Evolutionary conservation across 352 stramenopile genomes (phyloP).

Genomic region (Saprolegnia diclina): DNA sequence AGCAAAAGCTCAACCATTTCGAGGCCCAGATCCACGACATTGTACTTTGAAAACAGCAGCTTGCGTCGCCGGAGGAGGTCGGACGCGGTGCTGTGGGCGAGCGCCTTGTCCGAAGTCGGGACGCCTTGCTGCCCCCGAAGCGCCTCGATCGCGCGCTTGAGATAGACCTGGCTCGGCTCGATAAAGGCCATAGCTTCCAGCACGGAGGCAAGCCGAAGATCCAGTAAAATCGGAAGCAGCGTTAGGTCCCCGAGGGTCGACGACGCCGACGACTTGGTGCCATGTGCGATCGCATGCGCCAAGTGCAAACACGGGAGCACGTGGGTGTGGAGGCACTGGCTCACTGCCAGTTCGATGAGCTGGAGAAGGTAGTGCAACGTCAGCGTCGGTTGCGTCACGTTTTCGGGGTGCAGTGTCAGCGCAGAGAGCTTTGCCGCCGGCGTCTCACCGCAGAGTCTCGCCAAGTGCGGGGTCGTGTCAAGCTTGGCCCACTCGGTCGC

Average conservation of each 20-base stretch:
- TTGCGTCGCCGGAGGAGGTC: slow-evolving; percentile 1
- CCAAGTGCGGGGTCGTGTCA: slow-evolving; percentile 26
- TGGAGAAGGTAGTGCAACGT: slow-evolving; percentile 44
- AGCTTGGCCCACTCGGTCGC: slow-evolving; percentile 45
- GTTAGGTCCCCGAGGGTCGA: slow-evolving; percentile 7
- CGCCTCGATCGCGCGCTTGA: slow-evolving; percentile 23
- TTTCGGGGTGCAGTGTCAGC: slow-evolving; percentile 11
- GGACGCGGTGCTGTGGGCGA: background rate
- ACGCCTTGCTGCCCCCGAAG: background rate
- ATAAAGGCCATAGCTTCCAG: background rate
- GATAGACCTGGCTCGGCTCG: background rate
- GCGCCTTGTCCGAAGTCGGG: background rate
- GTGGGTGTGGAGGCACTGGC: slow-evolving; percentile 33
- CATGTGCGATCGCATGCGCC: slow-evolving; percentile 35
- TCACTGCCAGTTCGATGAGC: slow-evolving; percentile 37
- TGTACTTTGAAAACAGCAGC: slow-evolving; percentile 14
- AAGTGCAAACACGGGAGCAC: slow-evolving; percentile 45
- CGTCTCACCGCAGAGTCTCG: slow-evolving; percentile 14
- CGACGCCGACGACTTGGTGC: background rate
- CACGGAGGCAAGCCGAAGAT: background rate
- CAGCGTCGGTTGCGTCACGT: slow-evolving; percentile 47
- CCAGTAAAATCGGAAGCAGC: slow-evolving; percentile 13
- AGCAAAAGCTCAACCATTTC: slow-evolving; percentile 15
- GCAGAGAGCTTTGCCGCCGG: slow-evolving; percentile 1
- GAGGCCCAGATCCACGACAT: background rate